Percentiles rank a stretch among this genome's conserved stretches.
Evolutionary conservation across 805 yeast genomes (phyloP).

Genomic region (Ogataea chonburiensis): DNA sequence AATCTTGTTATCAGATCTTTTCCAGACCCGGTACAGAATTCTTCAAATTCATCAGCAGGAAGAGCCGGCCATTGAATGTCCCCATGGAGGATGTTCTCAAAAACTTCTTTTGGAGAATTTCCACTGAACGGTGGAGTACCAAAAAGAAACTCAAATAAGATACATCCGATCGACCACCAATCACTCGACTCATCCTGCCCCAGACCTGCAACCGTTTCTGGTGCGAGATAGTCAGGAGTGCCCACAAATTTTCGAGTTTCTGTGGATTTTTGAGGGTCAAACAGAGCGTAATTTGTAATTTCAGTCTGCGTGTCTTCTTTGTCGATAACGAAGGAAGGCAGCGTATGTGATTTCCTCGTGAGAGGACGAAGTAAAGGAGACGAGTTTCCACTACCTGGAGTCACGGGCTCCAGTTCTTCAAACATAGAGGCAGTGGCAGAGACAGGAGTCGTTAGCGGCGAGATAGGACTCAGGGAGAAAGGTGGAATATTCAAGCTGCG

Average conservation of each 20-base stretch:
- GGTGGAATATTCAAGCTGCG: conserved; percentile 25
- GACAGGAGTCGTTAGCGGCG: conserved; percentile 25
- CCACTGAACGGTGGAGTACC: conserved; percentile 97
- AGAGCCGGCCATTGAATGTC: conserved; percentile 83
- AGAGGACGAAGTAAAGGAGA: conserved; percentile 50
- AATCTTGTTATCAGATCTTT: conserved; percentile 68
- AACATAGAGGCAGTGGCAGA: conserved; percentile 13
- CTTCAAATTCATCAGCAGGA: conserved; percentile 49
- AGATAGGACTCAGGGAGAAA: conserved; percentile 28
- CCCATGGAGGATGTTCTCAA: conserved; percentile 73
- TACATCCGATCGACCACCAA: conserved; percentile 99
- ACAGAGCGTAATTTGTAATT: conserved; percentile 55
- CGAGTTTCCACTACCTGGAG: conserved; percentile 37
- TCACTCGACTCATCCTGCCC: conserved; percentile 86
- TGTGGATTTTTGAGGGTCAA: conserved; percentile 56
- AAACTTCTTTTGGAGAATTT: conserved; percentile 72
- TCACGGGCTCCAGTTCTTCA: conserved; percentile 23
- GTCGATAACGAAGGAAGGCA: conserved; percentile 50
- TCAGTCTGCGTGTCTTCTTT: conserved; percentile 45
- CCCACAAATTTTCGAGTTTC: conserved; percentile 78
- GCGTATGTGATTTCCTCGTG: conserved; percentile 50
- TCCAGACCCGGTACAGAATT: conserved; percentile 62
- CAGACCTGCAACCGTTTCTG: conserved; percentile 86
- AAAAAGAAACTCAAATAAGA: conserved; percentile 83
- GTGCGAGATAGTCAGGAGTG: conserved; percentile 96